A percentile compares a stretch with the other conserved stretches of the same genome.
Evolutionary conservation across 164 flowering plant genomes (phyloP).

Genomic region (Chimonanthus salicifolius): DNA sequence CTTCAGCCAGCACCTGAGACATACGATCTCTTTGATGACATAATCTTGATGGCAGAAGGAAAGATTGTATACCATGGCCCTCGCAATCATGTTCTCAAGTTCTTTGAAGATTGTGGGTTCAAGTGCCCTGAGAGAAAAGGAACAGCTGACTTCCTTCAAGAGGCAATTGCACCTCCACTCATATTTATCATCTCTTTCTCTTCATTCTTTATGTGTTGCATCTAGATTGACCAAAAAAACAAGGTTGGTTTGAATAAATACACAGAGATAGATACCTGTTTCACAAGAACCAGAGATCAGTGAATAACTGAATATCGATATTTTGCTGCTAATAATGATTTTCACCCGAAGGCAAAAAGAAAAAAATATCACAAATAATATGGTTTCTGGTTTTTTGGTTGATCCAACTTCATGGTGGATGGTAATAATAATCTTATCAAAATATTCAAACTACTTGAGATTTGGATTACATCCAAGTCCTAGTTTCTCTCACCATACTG

Average conservation of each 20-base stretch:
- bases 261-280: background rate
- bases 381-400: background rate
- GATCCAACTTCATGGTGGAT: background rate
- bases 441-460: background rate
- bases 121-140: slow-evolving; percentile 54
- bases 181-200: background rate
- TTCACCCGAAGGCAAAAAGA: too few relatives aligned
- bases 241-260: background rate
- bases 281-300: background rate
- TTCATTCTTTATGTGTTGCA: background rate
- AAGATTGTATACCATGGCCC: slow-evolving; percentile 51
- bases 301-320: background rate
- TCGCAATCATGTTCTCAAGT: slow-evolving; percentile 26
- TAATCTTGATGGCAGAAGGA: slow-evolving; percentile 53
- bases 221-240: background rate
- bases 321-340: too few relatives aligned
- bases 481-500: background rate
- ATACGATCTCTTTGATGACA: slow-evolving; percentile 52
- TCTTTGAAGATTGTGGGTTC: slow-evolving; percentile 48
- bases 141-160: slow-evolving; percentile 50
- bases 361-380: background rate
- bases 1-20: slow-evolving; percentile 67
- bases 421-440: background rate
- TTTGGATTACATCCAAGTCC: background rate
- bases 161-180: slow-evolving; percentile 19